Base-by-base conservation (phyloP, 352 stramenopile species). In the Phytophthora fragariae region DNA sequence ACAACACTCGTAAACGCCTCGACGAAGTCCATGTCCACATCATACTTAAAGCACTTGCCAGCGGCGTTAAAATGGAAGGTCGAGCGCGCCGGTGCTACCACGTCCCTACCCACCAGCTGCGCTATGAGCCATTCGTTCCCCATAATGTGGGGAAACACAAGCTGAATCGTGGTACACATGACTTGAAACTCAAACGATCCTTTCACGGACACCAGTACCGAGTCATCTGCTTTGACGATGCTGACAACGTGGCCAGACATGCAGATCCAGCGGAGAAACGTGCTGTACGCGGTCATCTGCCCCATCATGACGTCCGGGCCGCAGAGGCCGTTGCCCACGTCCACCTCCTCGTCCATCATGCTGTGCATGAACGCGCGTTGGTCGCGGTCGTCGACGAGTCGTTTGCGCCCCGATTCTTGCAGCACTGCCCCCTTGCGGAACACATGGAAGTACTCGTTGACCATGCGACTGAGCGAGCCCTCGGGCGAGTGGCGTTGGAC, bases 121-220 rank as follows among this genome's bases (percentile, higher is more conserved):
- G 64, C 49, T 6, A 76, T 19, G 2, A 76, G 44, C 24, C 57
- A 71, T 33, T 73, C 56, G 47, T 77, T 29, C 0, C 70, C 70
- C 6, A 69, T 57, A 31, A 80, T 59, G 39, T 80, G 68, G 6
- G 73, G 73, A 50, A 80, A 80, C 5, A 73, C 46, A 31, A 63
- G 55, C 24, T 74, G 31, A 50, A 80, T 77, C 5, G 68, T 72
- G 49, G 44, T 65, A 21, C 55, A 33, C 17, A 65, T 37, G n/a
- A 80, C 64, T 12, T 74, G 68, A 53, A 80, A 77, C 24, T 37
- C 21, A 19, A 80, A 62, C 39, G 47, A 59, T 0, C 10, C 56
- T 55, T 12, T 47, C 37, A 8, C 52, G 5, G 24, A 41, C 21
- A 77, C 29, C 11, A 77, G 21, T 35, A 77, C 73, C 2, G 63